phyloP scores from a whole-genome alignment of 2,329 filamentous ascomycete species.

The Thelonectria rubi region DNA sequence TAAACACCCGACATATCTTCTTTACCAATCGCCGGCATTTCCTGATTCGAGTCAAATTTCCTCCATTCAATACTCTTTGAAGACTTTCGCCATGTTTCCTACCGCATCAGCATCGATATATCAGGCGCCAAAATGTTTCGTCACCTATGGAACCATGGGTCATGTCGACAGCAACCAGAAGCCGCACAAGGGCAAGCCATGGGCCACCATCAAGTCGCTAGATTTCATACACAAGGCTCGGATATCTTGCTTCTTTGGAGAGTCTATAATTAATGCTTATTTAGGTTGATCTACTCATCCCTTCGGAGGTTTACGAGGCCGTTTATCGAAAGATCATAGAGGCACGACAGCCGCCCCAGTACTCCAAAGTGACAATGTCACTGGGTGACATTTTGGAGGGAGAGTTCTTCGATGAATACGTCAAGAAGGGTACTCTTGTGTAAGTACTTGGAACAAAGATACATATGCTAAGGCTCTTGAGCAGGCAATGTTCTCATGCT shows the following conservation, averaged over 20 bases:
- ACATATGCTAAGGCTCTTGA: background rate
- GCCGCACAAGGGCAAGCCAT: constrained; percentile 79
- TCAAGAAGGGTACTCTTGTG: constrained; percentile 72
- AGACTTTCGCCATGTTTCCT: constrained; percentile 53
- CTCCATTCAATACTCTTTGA: background rate
- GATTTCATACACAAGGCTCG: constrained; percentile 73
- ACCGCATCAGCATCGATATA: constrained; percentile 57
- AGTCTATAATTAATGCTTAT: background rate
- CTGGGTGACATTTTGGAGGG: constrained; percentile 76
- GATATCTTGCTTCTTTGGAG: too few species aligned
- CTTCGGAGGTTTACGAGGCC: constrained; percentile 66
- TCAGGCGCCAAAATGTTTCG: constrained; percentile 74
- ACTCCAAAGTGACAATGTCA: constrained; percentile 76
- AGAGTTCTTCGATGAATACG: constrained; percentile 83
- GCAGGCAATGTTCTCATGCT: constrained; percentile 83
- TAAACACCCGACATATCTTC: background rate
- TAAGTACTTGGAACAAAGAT: background rate
- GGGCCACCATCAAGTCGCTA: constrained; percentile 71
- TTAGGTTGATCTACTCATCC: constrained; percentile 76
- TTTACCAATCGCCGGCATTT: background rate
- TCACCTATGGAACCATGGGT: constrained; percentile 73
- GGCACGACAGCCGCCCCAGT: constrained; percentile 53
- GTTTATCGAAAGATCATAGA: constrained; percentile 62
- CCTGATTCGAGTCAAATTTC: background rate
- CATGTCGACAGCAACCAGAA: constrained; percentile 77